Evolutionary conservation across 2,329 filamentous ascomycete genomes (phyloP), one percentile per base, ranked within the genome.

Genomic region (Scytalidium sp.): DNA sequence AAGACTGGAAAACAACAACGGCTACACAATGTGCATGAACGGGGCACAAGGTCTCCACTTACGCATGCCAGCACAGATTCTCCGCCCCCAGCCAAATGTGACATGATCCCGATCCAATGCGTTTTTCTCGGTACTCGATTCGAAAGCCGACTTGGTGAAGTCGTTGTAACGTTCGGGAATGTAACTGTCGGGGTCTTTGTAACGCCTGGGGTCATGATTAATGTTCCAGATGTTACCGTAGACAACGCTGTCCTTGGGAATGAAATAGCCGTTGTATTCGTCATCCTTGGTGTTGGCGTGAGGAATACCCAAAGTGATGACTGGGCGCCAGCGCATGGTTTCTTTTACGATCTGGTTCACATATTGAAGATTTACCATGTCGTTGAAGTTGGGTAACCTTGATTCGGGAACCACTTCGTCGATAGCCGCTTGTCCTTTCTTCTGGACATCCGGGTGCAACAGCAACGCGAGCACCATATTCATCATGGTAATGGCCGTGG

Each of bases 21-120:
- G n/a, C n/a, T n/a, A n/a, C n/a, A n/a, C n/a, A n/a, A n/a, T n/a
- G n/a, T n/a, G n/a, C n/a, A n/a, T n/a, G n/a, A n/a, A n/a, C n/a
- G n/a, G n/a, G n/a, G n/a, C n/a, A n/a, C n/a, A n/a, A n/a, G n/a
- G n/a, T n/a, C n/a, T n/a, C n/a, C n/a, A n/a, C n/a, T n/a, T 67
- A 48, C 80, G 75, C 25, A 79, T 76, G 1, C 80, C 81, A 2
- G 75, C 79, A 59, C 81, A 84, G 29, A 83, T 71, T 22, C 80
- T 69, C 0, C 69, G 58, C 1, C 69, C 69, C 6, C 61, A 54
- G 17, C 68, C 67, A 48, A 64, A 71, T 4, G 49, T 54, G 45
- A 61, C 70, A 41, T 68, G 63, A 22, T 69, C 65, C 9, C 66
- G 56, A 8, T 54, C 51, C 13, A 15, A 27, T 4, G 36, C 46